Conservation (phyloP, 2,329 filamentous ascomycete species). For the Acarospora socialis region DNA sequence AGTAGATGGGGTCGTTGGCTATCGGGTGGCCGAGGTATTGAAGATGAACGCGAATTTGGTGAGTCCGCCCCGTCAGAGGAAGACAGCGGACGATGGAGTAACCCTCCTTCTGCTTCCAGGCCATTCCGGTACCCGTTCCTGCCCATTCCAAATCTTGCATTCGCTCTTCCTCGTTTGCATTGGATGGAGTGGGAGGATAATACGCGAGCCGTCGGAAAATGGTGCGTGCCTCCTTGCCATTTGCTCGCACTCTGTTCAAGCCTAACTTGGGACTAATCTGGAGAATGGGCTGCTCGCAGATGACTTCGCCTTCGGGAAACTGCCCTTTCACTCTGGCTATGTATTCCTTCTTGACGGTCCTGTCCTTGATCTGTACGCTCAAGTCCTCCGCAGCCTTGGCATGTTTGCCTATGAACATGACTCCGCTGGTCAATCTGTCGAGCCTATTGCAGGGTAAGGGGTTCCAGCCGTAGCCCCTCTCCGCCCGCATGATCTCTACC, state of each 20-base stretch:
- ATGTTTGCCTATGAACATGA: slow-evolving; percentile 96
- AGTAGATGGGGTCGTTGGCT: slow-evolving; percentile 94
- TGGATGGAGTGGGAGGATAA: slow-evolving; percentile 45
- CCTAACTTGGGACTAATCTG: slow-evolving; percentile 91
- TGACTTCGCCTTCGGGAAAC: slow-evolving; percentile 80
- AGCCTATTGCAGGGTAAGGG: slow-evolving; percentile 77
- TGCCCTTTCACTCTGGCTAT: slow-evolving; percentile 78
- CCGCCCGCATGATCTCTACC: slow-evolving; percentile 79
- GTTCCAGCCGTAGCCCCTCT: slow-evolving; percentile 45
- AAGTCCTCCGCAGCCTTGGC: slow-evolving; percentile 64
- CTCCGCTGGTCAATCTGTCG: slow-evolving; percentile 82
- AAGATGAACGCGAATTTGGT: slow-evolving; percentile 87
- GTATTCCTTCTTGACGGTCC: slow-evolving; percentile 90
- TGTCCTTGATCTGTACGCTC: slow-evolving; percentile 57
- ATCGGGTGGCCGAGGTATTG: slow-evolving; percentile 93
- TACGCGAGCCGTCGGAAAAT: slow-evolving; percentile 90
- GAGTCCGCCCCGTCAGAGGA: slow-evolving; percentile 83
- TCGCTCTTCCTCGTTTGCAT: slow-evolving; percentile 15
- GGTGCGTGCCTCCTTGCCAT: slow-evolving; percentile 76
- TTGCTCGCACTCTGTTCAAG: slow-evolving; percentile 84
- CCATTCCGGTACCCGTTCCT: slow-evolving; percentile 14
- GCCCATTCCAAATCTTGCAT: slow-evolving; percentile 15
- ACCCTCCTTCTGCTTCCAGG: slow-evolving; percentile 36
- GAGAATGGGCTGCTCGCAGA: slow-evolving; percentile 88
- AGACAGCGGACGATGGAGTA: slow-evolving; percentile 93